Evolutionary conservation across 768 basidiomycete species (phyloP), one percentile per base, ranked within the genome.

Genomic region (Russula virescens): DNA sequence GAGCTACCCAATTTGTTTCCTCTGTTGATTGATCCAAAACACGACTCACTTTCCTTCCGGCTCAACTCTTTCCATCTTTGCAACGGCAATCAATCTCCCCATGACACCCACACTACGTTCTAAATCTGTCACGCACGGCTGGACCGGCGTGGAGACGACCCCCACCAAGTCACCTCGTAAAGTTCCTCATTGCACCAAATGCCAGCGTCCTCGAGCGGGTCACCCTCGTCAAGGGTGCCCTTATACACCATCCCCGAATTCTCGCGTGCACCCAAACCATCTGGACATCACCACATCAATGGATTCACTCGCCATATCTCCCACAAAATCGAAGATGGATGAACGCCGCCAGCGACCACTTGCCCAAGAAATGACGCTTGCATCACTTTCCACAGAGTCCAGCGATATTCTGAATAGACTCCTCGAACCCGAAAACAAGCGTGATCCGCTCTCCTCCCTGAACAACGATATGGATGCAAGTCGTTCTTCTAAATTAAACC

Each of bases 191-290:
- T 87, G 85, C 71, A 77, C 73, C 48, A 81, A 80, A 68, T 87
- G 85, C 70, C 75, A 78, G 62, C 80, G 80, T 25, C 83, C 83
- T 0, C 77, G 79, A 60, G 78, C 75, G 21, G 85, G 86, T 0
- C 86, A 87, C 68, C 86, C 86, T 16, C 84, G 85, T 55, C 80
- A 82, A 2, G 84, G 85, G 8, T 86, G 86, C 68, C 83, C 83
- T 2, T 80, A 73, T 59, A 71, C 66, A 25, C 21, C 23, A 26
- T 60, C 56, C 25, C 58, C 55, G 14, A 38, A 23, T 18, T 35
- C 48, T 46, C 34, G 21, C 6, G 43, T 8, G 26, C 58, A 45
- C 25, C 43, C 53, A 47, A 21, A 16, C 26, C 31, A 26, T 23
- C 48, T 46, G 16, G 66, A 64, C 14, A 56, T 68, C 25, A 26